phyloP scores from a whole-genome alignment of 2,329 filamentous ascomycete species.

The Sphaerulina musiva region DNA sequence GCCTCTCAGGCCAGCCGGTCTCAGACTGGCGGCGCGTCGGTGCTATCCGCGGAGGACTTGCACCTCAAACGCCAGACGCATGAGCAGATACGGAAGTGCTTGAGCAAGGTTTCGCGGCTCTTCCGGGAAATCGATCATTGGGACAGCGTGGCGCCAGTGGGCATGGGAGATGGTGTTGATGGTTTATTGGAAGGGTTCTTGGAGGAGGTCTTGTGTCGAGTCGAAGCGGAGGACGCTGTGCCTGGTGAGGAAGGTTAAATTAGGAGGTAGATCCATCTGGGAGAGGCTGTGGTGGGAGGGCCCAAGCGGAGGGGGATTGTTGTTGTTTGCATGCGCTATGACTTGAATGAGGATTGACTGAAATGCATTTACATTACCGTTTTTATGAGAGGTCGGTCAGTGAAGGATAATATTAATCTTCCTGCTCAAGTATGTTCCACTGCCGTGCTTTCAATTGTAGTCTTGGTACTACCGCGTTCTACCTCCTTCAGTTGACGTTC shows the following conservation, averaged over 20 bases:
- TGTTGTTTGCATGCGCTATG: slow-evolving; percentile 1
- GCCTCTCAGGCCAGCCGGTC: slow-evolving; percentile 19
- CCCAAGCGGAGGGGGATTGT: background rate
- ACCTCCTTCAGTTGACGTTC: no score
- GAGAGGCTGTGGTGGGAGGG: background rate
- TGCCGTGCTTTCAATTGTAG: no score
- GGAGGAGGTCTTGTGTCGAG: slow-evolving; percentile 86
- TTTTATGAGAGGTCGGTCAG: no score
- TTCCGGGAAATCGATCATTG: slow-evolving; percentile 87
- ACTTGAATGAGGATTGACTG: slow-evolving; percentile 2
- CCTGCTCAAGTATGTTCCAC: no score
- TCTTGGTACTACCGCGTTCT: no score
- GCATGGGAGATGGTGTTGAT: slow-evolving; percentile 85
- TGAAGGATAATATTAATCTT: no score
- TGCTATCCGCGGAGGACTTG: slow-evolving; percentile 32
- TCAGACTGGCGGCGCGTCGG: background rate
- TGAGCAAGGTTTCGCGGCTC: slow-evolving; percentile 72
- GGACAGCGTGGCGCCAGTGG: slow-evolving; percentile 79
- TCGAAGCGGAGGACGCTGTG: slow-evolving; percentile 73
- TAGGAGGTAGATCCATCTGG: background rate
- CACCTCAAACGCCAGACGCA: slow-evolving; percentile 57
- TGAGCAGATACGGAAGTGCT: slow-evolving; percentile 72
- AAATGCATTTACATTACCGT: background rate
- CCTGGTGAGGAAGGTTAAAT: background rate
- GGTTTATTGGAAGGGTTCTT: slow-evolving; percentile 86